Evolutionary conservation across 306 rosid species (phyloP).

Genomic region (Gillenia trifoliata): DNA sequence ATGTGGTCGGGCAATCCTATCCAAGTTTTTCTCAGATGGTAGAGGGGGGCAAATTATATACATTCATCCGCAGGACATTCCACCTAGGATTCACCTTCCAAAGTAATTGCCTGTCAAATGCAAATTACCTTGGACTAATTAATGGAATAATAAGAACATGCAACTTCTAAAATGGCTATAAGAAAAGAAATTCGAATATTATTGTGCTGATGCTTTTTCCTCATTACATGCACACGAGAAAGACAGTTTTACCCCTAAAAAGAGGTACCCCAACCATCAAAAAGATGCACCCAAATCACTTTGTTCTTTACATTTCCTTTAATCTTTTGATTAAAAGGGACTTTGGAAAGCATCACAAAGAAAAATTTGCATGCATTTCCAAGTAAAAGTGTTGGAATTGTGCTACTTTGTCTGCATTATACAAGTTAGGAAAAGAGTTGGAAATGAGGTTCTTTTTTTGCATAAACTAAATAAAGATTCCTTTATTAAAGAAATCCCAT

Average conservation of each 20-base stretch:
- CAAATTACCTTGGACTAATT: background rate
- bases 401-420: conserved; percentile 47
- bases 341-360: conserved; percentile 33
- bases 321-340: conserved; percentile 19
- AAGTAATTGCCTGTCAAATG: background rate
- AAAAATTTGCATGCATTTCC: conserved; percentile 36
- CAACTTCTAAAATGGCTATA: background rate
- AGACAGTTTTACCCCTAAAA: background rate
- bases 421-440: conserved; percentile 30
- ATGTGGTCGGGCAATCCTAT: too few species aligned
- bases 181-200: background rate
- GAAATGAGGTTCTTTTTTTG: conserved; percentile 36
- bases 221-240: background rate
- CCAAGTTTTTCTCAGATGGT: background rate
- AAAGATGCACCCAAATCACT: conserved; percentile 7
- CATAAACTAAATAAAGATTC: conserved; percentile 38
- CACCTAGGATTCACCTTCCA: too few species aligned
- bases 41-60: background rate
- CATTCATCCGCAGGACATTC: background rate
- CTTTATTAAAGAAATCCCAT: conserved; percentile 40
- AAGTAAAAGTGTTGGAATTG: conserved; percentile 30
- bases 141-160: background rate
- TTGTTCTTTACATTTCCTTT: conserved; percentile 16
- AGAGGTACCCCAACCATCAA: conserved; percentile 14
- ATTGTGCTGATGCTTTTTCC: background rate